A percentile compares a stretch with the other conserved stretches of the same genome.
These are phyloP conservation scores for Salinomyces thailandicus DNA, from an alignment of 2,329 filamentous ascomycete genomes.

Conservation along the genomic window DNA sequence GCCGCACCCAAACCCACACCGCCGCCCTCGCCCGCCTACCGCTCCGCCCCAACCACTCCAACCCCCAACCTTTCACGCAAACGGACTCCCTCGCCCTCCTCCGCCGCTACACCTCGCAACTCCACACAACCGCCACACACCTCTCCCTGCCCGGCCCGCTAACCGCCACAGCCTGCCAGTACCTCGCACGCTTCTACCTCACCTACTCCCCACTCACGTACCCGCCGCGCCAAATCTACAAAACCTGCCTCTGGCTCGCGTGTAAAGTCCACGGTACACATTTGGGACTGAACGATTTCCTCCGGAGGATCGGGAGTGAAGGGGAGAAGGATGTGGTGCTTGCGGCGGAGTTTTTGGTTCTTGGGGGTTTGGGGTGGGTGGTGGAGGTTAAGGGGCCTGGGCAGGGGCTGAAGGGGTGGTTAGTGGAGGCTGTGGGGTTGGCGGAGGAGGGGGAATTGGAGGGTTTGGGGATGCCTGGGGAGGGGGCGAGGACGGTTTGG, in stretches of 20 bases:
- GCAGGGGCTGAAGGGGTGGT: slow-evolving; percentile 71
- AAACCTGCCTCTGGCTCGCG: slow-evolving; percentile 84
- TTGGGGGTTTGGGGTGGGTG: slow-evolving; percentile 84
- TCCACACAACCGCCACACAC: slow-evolving; percentile 41
- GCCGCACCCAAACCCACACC: slow-evolving; percentile 69
- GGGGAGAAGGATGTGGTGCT: slow-evolving; percentile 76
- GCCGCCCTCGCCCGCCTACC: slow-evolving; percentile 59
- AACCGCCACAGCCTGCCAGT: slow-evolving; percentile 72
- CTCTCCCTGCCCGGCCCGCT: slow-evolving; percentile 52
- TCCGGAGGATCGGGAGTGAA: slow-evolving; percentile 44
- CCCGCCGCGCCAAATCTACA: slow-evolving; percentile 77
- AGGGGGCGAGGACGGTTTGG: slow-evolving; percentile 14
- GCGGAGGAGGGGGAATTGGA: slow-evolving; percentile 34
- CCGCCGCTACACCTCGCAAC: slow-evolving; percentile 58
- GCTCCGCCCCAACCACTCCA: slow-evolving; percentile 8
- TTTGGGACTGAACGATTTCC: slow-evolving; percentile 54
- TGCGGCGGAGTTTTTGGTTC: slow-evolving; percentile 83
- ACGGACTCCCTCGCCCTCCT: slow-evolving; percentile 76
- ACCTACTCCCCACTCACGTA: slow-evolving; percentile 96
- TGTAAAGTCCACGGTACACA: slow-evolving; percentile 86
- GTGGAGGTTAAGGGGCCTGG: slow-evolving; percentile 90
- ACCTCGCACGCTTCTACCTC: slow-evolving; percentile 88
- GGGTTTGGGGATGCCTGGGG: slow-evolving; percentile 8
- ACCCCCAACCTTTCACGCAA: slow-evolving; percentile 67
- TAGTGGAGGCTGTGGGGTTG: slow-evolving; percentile 68